Evolutionary conservation across 148 eudicot genomes (phyloP), one percentile per base, ranked within the genome.

Genomic region (Hydrangea macrophylla): DNA sequence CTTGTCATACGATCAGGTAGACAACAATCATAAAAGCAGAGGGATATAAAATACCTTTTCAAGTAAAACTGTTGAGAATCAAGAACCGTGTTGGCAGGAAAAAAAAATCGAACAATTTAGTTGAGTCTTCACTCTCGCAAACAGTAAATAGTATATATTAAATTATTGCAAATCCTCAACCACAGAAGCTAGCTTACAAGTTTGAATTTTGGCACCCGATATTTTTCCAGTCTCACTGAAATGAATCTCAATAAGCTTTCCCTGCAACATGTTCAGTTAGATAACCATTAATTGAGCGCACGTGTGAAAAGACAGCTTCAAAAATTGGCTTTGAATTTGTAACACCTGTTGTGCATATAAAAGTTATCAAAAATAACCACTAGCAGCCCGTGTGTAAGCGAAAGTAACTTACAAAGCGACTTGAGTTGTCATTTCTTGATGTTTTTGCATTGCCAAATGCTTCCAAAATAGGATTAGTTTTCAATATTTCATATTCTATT

Each of bases 401-500:
- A 63, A 50, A 10, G 18, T 56, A 76, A 78, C 97, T 88, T 82
- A 90, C 99, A 81, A 94, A 94, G 62, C 99, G 96, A 83, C 99
- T 94, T 58, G 97, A 88, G 79, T 94, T 94, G 86, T 90, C 85
- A 76, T 94, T 94, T 68, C 91, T 88, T 68, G 79, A 73, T 69
- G 99, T 94, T 83, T 87, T 94, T 35, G 97, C 99, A 81, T 94
- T 94, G 67, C 99, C 99, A 87, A 94, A 94, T 68, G 97, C 96
- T 77, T 94, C 99, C 73, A 94, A 75, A 70, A 90, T 89, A 18
- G 96, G 96, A 80, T 88, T 94, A 65, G 99, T 94, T 79, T 90
- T 85, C 68, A 94, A 58, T 75, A 94, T 88, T 69, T 94, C 96
- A 69, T 85, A 84, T 73, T 90, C 98, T 79, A 94, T 94, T 60